Base-by-base conservation (phyloP, 495 filamentous ascomycete species). In the Rusavskia elegans region DNA sequence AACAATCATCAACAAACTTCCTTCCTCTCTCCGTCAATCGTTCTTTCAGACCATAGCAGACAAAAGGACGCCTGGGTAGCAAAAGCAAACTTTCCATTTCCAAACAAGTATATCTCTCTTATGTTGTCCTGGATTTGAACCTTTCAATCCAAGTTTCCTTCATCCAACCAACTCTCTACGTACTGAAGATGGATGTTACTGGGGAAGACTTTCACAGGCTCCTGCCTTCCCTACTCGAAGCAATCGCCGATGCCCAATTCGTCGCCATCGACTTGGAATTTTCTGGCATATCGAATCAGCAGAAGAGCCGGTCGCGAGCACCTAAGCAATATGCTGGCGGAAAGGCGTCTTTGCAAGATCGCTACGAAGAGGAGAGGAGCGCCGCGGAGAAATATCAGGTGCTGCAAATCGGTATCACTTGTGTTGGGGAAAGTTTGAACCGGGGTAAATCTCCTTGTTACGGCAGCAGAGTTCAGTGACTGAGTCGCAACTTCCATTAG, bases 241-340 rank as follows among this genome's bases (percentile, higher is more conserved):
- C 74, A 17, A 76, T 90, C 32, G 66, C 74, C 17, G 66, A 74
- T 17, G 72, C 83, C 20, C 68, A 71, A 25, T 89, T 86, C 58
- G 80, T 92, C 3, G 62, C 82, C 1, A 61, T 92, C 38, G 87
- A 92, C 57, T 68, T 89, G 21, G 87, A 94, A 61, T 75, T 92
- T 56, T 85, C 80, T 4, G 87, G 87, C 0, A 80, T 93, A 44
- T 55, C 66, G 58, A 56, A 41, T 53, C 64, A 19, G 57, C 66
- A 40, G 59, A 62, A 21, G 14, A 51, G 21, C 55, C 61, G 53
- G 14, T 50, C 49, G 46, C 40, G 51, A 49, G 48, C 29, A 20
- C 27, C 45, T 52, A 48, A 50, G 36, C 50, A 48, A 19, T 52
- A 53, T 45, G 53, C 49, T 1, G 48, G 50, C 13, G 60, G 58